These are phyloP conservation scores for Hypomyces rosellus DNA, from an alignment of 2,329 filamentous ascomycete species.

Conservation along the genomic window DNA sequence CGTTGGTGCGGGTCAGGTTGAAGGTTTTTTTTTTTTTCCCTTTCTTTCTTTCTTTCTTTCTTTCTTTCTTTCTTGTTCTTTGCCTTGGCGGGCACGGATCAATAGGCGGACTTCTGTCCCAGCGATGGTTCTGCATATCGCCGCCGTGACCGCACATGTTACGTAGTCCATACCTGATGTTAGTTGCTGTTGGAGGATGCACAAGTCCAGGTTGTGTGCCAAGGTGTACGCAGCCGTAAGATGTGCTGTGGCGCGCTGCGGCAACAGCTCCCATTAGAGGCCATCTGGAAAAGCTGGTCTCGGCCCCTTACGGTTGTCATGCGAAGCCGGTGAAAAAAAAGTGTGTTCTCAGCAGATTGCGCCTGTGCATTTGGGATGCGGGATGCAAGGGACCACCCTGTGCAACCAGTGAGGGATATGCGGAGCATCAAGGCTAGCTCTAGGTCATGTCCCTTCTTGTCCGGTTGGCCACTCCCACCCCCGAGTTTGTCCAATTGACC, in stretches of 20 bases:
- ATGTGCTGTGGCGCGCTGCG: no score
- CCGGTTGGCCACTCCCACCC: no score
- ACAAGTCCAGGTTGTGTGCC: no score
- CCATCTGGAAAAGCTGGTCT: not conserved
- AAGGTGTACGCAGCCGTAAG: no score
- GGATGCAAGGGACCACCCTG: slow-evolving; percentile 1
- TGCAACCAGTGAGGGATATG: not conserved
- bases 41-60: not conserved
- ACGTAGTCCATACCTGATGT: not conserved
- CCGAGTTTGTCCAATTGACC: no score
- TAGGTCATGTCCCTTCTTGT: not conserved
- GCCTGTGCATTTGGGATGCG: not conserved
- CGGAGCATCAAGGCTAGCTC: not conserved
- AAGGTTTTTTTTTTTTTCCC: not conserved
- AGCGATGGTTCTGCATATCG: not conserved
- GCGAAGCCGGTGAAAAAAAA: no score
- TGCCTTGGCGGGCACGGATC: slow-evolving; percentile 10
- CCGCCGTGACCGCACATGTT: not conserved
- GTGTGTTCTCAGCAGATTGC: no score
- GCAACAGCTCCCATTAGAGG: no score
- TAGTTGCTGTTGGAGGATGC: not conserved
- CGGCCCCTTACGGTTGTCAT: not conserved
- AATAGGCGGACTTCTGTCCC: slow-evolving; percentile 4
- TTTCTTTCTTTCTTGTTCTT: not conserved
- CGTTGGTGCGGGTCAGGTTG: slow-evolving; percentile 7